phyloP scores from a whole-genome alignment of 768 basidiomycete genomes.

The Rhodosporidiobolus odoratus region DNA sequence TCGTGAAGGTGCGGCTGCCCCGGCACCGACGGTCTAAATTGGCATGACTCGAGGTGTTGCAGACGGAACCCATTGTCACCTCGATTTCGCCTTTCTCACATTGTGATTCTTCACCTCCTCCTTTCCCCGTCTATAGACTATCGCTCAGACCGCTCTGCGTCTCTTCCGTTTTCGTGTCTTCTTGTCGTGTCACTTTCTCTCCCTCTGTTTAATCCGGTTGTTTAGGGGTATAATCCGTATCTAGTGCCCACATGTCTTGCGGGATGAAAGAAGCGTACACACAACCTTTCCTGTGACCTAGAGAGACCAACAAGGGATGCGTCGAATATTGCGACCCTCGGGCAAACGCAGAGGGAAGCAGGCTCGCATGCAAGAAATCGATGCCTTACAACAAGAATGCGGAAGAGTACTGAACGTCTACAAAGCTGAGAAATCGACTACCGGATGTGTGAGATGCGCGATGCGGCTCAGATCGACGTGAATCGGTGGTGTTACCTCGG shows the following conservation, averaged over 20 bases:
- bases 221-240: no score
- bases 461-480: constrained; percentile 7
- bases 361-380: no score
- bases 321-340: no score
- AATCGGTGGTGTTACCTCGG: not conserved
- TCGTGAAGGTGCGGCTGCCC: constrained; percentile 10
- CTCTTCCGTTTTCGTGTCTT: no score
- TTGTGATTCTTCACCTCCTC: not conserved
- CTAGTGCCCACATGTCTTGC: no score
- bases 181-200: not conserved
- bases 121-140: not conserved
- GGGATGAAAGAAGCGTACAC: no score
- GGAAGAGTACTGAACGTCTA: not conserved
- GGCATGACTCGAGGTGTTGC: not conserved
- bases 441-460: constrained; percentile 2
- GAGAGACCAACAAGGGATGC: no score
- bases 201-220: not conserved
- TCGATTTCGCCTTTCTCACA: not conserved
- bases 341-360: no score
- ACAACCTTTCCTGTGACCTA: no score
- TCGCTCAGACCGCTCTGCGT: not conserved
- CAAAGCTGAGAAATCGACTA: not conserved
- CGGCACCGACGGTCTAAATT: not conserved
- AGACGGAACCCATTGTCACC: not conserved
- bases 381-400: constrained; percentile 4